A percentile compares a stretch with the other conserved stretches of the same genome.
Conservation (phyloP, 2,329 filamentous ascomycete species). For the Penicillium crustosum region DNA sequence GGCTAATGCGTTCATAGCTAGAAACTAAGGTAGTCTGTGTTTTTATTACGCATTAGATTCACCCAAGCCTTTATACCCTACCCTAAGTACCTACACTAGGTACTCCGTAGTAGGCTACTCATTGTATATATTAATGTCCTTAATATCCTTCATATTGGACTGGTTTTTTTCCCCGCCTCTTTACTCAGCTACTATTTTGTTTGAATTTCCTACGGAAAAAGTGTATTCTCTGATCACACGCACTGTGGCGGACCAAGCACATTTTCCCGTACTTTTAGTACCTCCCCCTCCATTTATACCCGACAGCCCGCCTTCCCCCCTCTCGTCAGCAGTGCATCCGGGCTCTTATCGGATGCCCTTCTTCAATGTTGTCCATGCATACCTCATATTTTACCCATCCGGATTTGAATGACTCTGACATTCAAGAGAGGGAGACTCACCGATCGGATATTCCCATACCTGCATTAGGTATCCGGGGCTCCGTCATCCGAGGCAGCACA, state of each 20-base stretch:
- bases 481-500: constrained; percentile 29
- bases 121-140: constrained; percentile 1
- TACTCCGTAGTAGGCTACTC: not conserved
- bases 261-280: constrained; percentile 7
- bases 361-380: constrained; percentile 45
- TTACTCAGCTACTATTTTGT: not conserved
- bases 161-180: constrained; percentile 3
- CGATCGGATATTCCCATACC: constrained; percentile 24
- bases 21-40: constrained; percentile 18
- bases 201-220: constrained; percentile 5
- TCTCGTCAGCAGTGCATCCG: not conserved
- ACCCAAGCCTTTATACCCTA: not conserved
- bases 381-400: constrained; percentile 25
- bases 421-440: constrained; percentile 25
- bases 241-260: constrained; percentile 11
- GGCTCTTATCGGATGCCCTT: constrained; percentile 4
- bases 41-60: constrained; percentile 21
- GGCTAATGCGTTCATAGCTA: constrained; percentile 5
- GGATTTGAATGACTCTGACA: constrained; percentile 24
- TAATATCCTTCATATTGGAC: constrained; percentile 1
- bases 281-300: constrained; percentile 10
- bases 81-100: not conserved
- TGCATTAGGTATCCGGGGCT: constrained; percentile 29
- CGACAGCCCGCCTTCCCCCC: not conserved
- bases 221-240: constrained; percentile 13